Evolutionary conservation across 345 rosid species (phyloP).

Genomic region (Boechera retrofracta): DNA sequence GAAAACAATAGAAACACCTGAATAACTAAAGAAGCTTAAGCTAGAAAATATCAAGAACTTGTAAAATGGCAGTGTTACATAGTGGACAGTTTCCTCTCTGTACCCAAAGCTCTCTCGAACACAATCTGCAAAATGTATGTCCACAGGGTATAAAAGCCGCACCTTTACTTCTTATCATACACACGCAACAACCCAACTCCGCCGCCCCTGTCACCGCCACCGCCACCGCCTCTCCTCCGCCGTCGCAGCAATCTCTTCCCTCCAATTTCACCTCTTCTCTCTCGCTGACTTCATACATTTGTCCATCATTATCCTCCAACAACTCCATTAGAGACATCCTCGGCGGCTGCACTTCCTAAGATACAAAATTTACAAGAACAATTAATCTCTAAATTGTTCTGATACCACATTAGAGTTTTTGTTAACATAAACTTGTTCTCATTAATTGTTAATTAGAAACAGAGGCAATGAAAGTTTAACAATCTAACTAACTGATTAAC

Average conservation of each 20-base stretch:
- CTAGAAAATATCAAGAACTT: slow-evolving; percentile 80
- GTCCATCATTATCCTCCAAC: slow-evolving; percentile 72
- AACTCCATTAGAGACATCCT: slow-evolving; percentile 89
- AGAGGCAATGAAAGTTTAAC: not conserved
- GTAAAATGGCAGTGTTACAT: slow-evolving; percentile 72
- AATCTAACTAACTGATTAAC: not conserved
- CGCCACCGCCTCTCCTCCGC: slow-evolving; percentile 36
- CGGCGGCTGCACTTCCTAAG: slow-evolving; percentile 43
- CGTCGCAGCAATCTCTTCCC: not conserved
- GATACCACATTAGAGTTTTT: not conserved
- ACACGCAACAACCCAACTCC: slow-evolving; percentile 74
- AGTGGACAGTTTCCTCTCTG: slow-evolving; percentile 86
- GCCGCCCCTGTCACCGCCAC: slow-evolving; percentile 7
- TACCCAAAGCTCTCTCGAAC: slow-evolving; percentile 87
- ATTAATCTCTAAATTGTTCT: not conserved
- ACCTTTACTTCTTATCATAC: slow-evolving; percentile 91
- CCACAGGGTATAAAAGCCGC: slow-evolving; percentile 94
- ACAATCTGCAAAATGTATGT: slow-evolving; percentile 83
- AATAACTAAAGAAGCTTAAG: not conserved
- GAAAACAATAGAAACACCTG: not conserved
- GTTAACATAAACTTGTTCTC: no score
- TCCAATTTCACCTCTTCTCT: slow-evolving; percentile 42
- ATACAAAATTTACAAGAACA: not conserved
- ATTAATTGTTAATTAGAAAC: not conserved
- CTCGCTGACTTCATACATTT: slow-evolving; percentile 56